Conservation (phyloP, 768 basidiomycete genomes). For the Termitomyces sp. region DNA sequence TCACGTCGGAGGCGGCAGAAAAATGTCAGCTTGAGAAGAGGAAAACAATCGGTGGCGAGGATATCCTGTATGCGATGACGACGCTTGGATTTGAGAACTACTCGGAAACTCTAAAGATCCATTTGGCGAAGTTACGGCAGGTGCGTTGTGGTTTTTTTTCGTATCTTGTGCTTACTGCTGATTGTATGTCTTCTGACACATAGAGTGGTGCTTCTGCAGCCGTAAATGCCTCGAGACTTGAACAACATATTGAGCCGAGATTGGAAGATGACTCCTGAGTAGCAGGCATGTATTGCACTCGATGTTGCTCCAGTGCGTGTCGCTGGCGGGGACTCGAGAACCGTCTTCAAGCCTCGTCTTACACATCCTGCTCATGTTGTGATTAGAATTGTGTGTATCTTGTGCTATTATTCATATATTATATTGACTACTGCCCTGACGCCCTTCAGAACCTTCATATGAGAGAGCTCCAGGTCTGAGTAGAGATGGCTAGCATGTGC, state of each 20-base stretch:
- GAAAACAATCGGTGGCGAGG: constrained; percentile 97
- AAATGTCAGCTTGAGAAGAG: constrained; percentile 92
- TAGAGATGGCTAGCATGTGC: neutral
- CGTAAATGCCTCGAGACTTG: constrained; percentile 15
- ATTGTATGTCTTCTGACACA: neutral
- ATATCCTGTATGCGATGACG: constrained; percentile 92
- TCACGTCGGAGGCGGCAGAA: constrained; percentile 95
- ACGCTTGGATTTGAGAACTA: constrained; percentile 94
- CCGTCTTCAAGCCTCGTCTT: constrained; percentile 2
- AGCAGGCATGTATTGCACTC: neutral
- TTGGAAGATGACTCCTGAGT: constrained; percentile 21
- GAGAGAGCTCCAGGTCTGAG: neutral
- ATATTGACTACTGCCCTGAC: constrained; percentile 5
- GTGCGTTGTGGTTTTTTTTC: constrained; percentile 28
- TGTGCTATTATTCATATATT: constrained; percentile 6
- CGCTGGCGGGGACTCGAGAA: constrained; percentile 1
- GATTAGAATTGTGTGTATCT: constrained; percentile 12
- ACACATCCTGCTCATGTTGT: constrained; percentile 1
- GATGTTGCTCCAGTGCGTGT: neutral
- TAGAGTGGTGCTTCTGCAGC: constrained; percentile 19
- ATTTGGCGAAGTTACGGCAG: constrained; percentile 85
- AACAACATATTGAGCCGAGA: constrained; percentile 26
- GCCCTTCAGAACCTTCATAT: neutral
- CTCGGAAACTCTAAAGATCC: constrained; percentile 87
- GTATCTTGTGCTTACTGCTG: neutral